These are phyloP conservation scores for Vitis hybrid DNA, from an alignment of 177 flowering plant genomes.

Conservation along the genomic window DNA sequence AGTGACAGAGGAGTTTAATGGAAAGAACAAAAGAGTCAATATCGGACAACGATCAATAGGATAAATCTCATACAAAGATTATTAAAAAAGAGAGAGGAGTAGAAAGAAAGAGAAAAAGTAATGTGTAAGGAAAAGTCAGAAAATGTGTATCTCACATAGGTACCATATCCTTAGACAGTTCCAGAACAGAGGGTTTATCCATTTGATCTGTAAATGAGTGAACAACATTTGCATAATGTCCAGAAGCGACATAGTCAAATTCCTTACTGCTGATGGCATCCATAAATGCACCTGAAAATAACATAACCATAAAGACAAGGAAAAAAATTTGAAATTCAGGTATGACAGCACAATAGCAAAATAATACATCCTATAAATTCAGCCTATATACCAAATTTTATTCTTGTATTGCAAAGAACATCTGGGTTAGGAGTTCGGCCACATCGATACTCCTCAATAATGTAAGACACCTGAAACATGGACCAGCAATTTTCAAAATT, in stretches of 20 bases:
- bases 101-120: background rate
- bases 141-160: constrained; percentile 3
- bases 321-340: background rate
- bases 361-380: background rate
- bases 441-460: constrained; percentile 79
- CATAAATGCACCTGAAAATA: constrained; percentile 77
- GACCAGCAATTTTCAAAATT: constrained; percentile 2
- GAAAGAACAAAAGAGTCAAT: too few species aligned
- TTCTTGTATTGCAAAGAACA: constrained; percentile 96
- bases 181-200: constrained; percentile 51
- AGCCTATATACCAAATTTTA: constrained; percentile 72
- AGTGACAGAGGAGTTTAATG: too few species aligned
- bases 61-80: background rate
- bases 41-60: background rate
- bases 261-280: constrained; percentile 77
- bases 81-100: constrained; percentile 2
- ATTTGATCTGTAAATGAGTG: constrained; percentile 43
- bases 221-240: constrained; percentile 88
- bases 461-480: constrained; percentile 74
- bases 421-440: constrained; percentile 98
- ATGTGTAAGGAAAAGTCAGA: background rate
- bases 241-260: constrained; percentile 90
- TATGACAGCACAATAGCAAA: background rate
- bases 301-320: background rate
- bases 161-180: constrained; percentile 81